Evolutionary conservation across 805 yeast genomes (phyloP).

Genomic region (Yamadazyma phyllophila): DNA sequence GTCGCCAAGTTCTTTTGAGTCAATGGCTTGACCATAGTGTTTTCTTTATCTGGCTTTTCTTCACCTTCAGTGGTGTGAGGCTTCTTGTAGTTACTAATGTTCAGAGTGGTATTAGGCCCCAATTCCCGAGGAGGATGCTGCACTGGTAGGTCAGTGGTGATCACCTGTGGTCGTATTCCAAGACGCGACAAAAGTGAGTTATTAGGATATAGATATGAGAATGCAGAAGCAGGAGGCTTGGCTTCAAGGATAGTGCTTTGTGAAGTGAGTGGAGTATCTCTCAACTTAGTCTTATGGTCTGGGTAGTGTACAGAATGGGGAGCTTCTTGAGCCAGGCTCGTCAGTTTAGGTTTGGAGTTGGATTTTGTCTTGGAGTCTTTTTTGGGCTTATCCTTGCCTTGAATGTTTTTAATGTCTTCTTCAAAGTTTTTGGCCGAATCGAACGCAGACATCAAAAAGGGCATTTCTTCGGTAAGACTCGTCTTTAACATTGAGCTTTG

Average conservation of each 20-base stretch:
- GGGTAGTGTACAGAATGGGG: constrained; percentile 14
- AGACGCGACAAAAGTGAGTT: constrained; percentile 35
- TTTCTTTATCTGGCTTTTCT: constrained; percentile 18
- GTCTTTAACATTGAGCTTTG: constrained; percentile 41
- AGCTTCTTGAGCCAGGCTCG: neutral
- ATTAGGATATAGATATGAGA: constrained; percentile 27
- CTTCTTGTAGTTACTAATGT: constrained; percentile 4
- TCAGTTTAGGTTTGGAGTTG: neutral
- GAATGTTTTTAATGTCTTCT: constrained; percentile 40
- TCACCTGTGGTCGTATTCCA: constrained; percentile 43
- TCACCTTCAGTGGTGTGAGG: constrained; percentile 8
- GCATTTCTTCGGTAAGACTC: constrained; percentile 61
- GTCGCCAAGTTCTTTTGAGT: constrained; percentile 29
- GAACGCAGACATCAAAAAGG: constrained; percentile 64
- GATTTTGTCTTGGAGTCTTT: neutral
- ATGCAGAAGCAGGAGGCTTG: constrained; percentile 23
- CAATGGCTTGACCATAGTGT: constrained; percentile 19
- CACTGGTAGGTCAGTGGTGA: constrained; percentile 28
- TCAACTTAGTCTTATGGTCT: constrained; percentile 26
- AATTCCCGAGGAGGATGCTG: constrained; percentile 9
- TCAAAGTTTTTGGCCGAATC: constrained; percentile 59
- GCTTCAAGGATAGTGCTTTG: constrained; percentile 29
- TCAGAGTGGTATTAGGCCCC: constrained; percentile 10
- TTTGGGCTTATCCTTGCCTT: constrained; percentile 13
- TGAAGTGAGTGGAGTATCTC: constrained; percentile 32